Base-by-base conservation (phyloP, 2,329 filamentous ascomycete genomes). In the Fusarium armeniacum region DNA sequence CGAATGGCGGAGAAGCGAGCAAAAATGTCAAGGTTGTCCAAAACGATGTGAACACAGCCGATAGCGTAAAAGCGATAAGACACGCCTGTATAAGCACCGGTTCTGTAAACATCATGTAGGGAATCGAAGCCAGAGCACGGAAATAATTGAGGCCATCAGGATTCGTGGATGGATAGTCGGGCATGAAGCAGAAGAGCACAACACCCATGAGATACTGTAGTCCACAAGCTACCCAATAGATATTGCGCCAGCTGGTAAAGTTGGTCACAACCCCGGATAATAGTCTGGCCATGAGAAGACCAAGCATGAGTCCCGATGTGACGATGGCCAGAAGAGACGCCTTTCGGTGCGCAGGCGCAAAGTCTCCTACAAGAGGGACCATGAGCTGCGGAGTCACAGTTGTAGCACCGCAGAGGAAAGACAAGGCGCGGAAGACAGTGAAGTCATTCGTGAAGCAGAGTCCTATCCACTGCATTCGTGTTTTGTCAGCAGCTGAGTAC, bases 361-460 rank as follows among this genome's bases (percentile, higher is more conserved):
- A 88, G 73, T 95, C 92, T 3, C 92, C 91, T 0, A 94, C 91
- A 0, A 96, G 83, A 0, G 93, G 93, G 18, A 96, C 88, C 91
- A 96, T 93, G 57, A 91, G 81, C 78, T 91, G 89, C 15, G 92
- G 93, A 5, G 93, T 95, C 3, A 95, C 92, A 0, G 92, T 96
- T 3, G 91, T 90, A n/a, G 91, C 80, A n/a, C 90, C 89, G 13
- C 88, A 89, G 56, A 95, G 80, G 79, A 92, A 95, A 7, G 90
- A 93, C 20, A 95, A 82, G 2, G 84, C 89, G 0, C 87, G 84
- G 78, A 96, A 95, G 9, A 85, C 83, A 0, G 80, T 75, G 69
- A 94, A 91, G 4, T 85, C 85, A 4, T 81, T 81, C 0, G 92
- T 95, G 1, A 93, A 76, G 66, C 91, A 94, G 8, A 94, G 83